These are phyloP conservation scores for Phytophthora ramorum DNA, from an alignment of 352 stramenopile species.

Conservation along the genomic window DNA sequence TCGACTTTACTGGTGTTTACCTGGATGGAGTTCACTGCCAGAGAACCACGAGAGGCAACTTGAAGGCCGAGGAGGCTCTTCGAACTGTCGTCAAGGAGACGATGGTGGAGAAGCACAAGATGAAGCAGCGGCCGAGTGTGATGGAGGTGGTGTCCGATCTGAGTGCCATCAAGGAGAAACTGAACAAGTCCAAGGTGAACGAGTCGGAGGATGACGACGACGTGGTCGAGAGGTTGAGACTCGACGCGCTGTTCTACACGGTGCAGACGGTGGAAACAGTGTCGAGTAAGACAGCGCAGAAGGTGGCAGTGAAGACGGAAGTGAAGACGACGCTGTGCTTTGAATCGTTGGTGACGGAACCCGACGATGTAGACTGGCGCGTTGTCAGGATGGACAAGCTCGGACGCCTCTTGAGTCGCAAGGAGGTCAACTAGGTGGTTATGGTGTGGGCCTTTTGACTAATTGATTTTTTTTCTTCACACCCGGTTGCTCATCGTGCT, in stretches of 20 bases:
- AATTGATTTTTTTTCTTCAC: no score
- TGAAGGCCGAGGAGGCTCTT: slow-evolving; percentile 33
- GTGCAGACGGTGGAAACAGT: slow-evolving; percentile 38
- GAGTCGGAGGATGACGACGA: slow-evolving; percentile 15
- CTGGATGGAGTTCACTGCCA: slow-evolving; percentile 33
- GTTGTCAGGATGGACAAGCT: slow-evolving; percentile 26
- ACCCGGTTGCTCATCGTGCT: no score
- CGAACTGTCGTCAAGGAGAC: slow-evolving; percentile 4
- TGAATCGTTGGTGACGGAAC: slow-evolving; percentile 39
- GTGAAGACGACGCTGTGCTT: slow-evolving; percentile 28
- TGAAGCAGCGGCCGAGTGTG: neutral
- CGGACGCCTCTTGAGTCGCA: slow-evolving; percentile 12
- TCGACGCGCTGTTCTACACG: slow-evolving; percentile 38
- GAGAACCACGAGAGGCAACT: slow-evolving; percentile 28
- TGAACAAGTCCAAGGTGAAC: slow-evolving; percentile 2
- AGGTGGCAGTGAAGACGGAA: slow-evolving; percentile 12
- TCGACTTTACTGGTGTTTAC: slow-evolving; percentile 45
- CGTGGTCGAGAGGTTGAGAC: slow-evolving; percentile 36
- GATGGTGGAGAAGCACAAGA: slow-evolving; percentile 5
- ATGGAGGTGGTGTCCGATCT: slow-evolving; percentile 7
- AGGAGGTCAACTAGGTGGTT: slow-evolving; percentile 3
- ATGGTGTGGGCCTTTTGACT: neutral
- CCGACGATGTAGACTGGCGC: slow-evolving; percentile 44
- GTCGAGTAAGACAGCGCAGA: slow-evolving; percentile 1
- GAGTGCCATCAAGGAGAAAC: slow-evolving; percentile 4